Evolutionary conservation across 1,284 basidiomycete genomes (phyloP).

Genomic region (Testicularia cyperi): DNA sequence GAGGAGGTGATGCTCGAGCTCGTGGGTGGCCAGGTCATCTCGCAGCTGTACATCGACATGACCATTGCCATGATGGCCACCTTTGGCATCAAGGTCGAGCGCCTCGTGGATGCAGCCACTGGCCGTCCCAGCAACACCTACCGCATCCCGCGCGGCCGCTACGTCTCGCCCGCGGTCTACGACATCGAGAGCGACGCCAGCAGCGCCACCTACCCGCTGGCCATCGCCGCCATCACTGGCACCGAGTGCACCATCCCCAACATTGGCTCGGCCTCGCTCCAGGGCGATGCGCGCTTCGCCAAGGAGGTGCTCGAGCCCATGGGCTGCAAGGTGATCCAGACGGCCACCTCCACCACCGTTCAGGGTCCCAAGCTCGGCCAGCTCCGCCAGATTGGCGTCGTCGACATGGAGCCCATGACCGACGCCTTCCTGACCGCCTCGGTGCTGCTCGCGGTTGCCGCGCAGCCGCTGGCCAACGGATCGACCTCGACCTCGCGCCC

Average conservation of each 20-base stretch:
- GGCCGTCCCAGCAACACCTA: constrained; percentile 73
- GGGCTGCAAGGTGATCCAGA: constrained; percentile 90
- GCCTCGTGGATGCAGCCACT: constrained; percentile 69
- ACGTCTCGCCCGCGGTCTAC: constrained; percentile 76
- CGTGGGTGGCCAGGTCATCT: constrained; percentile 89
- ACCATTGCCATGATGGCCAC: constrained; percentile 95
- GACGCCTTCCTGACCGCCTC: constrained; percentile 96
- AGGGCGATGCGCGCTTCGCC: constrained; percentile 95
- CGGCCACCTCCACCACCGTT: constrained; percentile 85
- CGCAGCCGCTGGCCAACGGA: constrained; percentile 58
- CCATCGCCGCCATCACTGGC: constrained; percentile 93
- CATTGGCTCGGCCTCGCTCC: constrained; percentile 85
- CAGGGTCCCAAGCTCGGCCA: constrained; percentile 79
- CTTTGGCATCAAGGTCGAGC: constrained; percentile 81
- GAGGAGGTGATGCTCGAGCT: constrained; percentile 83
- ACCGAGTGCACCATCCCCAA: constrained; percentile 88
- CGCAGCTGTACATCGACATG: constrained; percentile 99
- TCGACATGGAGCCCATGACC: constrained; percentile 99
- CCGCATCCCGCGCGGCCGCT: constrained; percentile 79
- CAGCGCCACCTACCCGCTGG: constrained; percentile 93
- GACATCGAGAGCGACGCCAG: constrained; percentile 94
- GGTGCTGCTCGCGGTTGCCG: constrained; percentile 77
- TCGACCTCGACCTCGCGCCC: constrained; percentile 35
- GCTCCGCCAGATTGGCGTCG: constrained; percentile 78
- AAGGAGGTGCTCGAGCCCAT: constrained; percentile 88